These are phyloP conservation scores for Candida nitratophila DNA, from an alignment of 805 yeast genomes.

Conservation along the genomic window DNA sequence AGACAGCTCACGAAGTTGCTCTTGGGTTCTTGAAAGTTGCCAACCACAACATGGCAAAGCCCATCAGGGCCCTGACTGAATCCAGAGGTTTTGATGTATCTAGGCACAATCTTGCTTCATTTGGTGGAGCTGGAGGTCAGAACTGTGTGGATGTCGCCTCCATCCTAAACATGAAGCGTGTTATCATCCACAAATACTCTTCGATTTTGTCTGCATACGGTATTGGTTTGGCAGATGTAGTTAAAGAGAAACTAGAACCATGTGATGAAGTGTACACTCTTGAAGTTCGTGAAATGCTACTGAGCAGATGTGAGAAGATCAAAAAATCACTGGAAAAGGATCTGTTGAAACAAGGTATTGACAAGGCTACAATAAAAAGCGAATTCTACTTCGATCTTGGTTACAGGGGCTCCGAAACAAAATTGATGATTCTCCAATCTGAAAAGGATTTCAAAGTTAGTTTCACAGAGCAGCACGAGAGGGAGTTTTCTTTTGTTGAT, in stretches of 20 bases:
- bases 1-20: constrained; percentile 66
- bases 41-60: constrained; percentile 81
- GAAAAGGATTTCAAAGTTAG: constrained; percentile 13
- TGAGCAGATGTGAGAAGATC: constrained; percentile 39
- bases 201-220: constrained; percentile 85
- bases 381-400: constrained; percentile 72
- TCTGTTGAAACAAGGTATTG: constrained; percentile 47
- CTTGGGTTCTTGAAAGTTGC: constrained; percentile 79
- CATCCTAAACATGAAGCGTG: constrained; percentile 57
- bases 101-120: constrained; percentile 66
- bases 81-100: constrained; percentile 68
- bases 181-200: constrained; percentile 72
- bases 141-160: constrained; percentile 76
- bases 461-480: constrained; percentile 21
- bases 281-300: constrained; percentile 26
- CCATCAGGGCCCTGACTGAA: constrained; percentile 77
- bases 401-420: constrained; percentile 83
- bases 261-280: constrained; percentile 38
- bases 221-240: constrained; percentile 80
- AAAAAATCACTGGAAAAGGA: constrained; percentile 32
- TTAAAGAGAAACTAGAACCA: constrained; percentile 69
- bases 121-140: constrained; percentile 95
- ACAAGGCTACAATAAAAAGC: constrained; percentile 32
- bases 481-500: constrained; percentile 27
- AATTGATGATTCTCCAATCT: constrained; percentile 50